Conservation (phyloP, 2,329 filamentous ascomycete species). For the Clonostachys solani region DNA sequence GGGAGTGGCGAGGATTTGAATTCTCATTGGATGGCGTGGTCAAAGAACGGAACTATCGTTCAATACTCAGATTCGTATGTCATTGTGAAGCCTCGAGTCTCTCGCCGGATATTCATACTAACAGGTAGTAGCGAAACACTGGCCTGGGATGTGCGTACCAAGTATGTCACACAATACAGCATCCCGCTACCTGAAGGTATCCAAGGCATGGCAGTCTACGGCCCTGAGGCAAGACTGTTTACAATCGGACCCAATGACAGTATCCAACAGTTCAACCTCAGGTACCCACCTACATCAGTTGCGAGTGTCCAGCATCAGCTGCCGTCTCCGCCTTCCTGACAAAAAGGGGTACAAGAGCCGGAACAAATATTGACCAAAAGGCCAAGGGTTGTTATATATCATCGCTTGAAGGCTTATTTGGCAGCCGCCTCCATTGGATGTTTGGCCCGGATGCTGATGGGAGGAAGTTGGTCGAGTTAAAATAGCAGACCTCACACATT, state of each 20-base stretch:
- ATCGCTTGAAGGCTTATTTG: no score
- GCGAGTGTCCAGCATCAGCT: conserved; percentile 85
- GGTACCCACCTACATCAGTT: conserved; percentile 75
- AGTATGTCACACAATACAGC: conserved; percentile 85
- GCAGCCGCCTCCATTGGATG: no score
- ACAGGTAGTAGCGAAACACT: conserved; percentile 66
- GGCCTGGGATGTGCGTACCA: conserved; percentile 95
- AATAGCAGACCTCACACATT: no score
- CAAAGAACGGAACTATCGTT: conserved; percentile 93
- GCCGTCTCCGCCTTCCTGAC: no score
- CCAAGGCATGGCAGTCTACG: conserved; percentile 83
- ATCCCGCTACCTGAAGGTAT: conserved; percentile 83
- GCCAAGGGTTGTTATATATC: no score
- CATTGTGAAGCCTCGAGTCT: not conserved
- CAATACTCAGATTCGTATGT: conserved; percentile 82
- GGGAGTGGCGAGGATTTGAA: conserved; percentile 76
- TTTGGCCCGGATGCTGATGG: no score
- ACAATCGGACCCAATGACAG: conserved; percentile 87
- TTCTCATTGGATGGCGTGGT: conserved; percentile 83
- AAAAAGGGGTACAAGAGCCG: no score
- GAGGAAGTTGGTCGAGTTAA: no score
- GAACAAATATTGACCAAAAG: no score
- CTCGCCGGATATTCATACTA: not conserved
- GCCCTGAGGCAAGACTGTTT: conserved; percentile 86
- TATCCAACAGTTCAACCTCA: conserved; percentile 92